Evolutionary conservation across 1,139 yeast species (phyloP).

Genomic region (Hemisphaericaspora subhashii): DNA sequence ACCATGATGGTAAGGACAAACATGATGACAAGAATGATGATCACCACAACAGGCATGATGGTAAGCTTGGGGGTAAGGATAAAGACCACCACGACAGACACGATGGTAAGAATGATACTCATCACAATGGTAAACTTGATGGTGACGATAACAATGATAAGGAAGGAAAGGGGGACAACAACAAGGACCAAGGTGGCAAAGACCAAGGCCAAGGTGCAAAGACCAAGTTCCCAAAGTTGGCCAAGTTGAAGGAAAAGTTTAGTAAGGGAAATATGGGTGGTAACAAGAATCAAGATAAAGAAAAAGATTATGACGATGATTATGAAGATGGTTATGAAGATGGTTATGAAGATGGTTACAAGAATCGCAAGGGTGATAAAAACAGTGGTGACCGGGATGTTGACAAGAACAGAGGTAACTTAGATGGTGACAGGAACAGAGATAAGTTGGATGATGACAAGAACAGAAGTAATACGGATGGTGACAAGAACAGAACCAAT

Average conservation of each 20-base stretch:
- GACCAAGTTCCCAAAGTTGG: conserved; percentile 1
- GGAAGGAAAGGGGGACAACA: neutral
- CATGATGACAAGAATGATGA: neutral
- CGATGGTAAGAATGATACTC: neutral
- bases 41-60: neutral
- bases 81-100: neutral
- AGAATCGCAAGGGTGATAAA: conserved; percentile 1
- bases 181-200: conserved; percentile 2
- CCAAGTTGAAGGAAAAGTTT: conserved; percentile 1
- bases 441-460: too few species aligned
- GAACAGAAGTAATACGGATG: too few species aligned
- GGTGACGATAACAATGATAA: neutral
- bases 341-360: conserved; percentile 1
- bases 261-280: conserved; percentile 7
- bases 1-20: neutral
- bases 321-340: neutral
- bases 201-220: neutral
- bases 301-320: neutral
- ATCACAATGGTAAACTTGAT: neutral
- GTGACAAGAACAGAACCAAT: too few species aligned
- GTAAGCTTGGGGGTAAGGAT: neutral
- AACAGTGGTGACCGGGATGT: too few species aligned
- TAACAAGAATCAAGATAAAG: conserved; percentile 2
- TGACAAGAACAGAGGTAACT: too few species aligned
- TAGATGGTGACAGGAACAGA: too few species aligned